These are phyloP conservation scores for Sphaerulina vaccinii DNA, from an alignment of 2,329 filamentous ascomycete genomes.

Conservation along the genomic window DNA sequence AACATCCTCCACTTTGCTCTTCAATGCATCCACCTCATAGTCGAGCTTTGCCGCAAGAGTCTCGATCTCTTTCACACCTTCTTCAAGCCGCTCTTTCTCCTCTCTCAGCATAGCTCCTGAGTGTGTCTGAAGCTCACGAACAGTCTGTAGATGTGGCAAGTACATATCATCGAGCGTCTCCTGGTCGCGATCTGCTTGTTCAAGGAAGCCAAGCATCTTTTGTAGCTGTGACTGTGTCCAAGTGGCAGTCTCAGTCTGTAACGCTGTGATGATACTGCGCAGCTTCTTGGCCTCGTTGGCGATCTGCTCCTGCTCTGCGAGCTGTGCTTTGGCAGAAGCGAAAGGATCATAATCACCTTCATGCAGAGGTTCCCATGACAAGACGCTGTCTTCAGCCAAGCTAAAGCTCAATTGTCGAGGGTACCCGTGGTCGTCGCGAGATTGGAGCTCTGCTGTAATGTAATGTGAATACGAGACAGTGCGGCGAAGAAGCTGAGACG, in stretches of 20 bases:
- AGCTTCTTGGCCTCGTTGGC: conserved; percentile 59
- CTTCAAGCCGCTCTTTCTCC: conserved; percentile 67
- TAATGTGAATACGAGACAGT: conserved; percentile 52
- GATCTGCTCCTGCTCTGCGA: conserved; percentile 33
- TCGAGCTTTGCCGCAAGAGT: conserved; percentile 80
- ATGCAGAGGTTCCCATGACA: conserved; percentile 56
- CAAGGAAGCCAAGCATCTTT: conserved; percentile 55
- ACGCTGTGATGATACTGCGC: conserved; percentile 51
- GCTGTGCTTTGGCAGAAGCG: conserved; percentile 25
- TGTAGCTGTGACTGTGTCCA: conserved; percentile 63
- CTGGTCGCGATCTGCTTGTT: conserved; percentile 61
- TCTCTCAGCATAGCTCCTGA: conserved; percentile 68
- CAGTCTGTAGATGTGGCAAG: conserved; percentile 67
- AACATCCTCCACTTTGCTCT: conserved; percentile 78
- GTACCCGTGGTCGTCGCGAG: conserved; percentile 57
- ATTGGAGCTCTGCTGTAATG: conserved; percentile 19
- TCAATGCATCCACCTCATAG: conserved; percentile 82
- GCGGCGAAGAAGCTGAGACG: conserved; percentile 57
- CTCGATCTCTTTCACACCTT: conserved; percentile 76
- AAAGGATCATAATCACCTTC: conserved; percentile 36
- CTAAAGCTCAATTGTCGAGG: conserved; percentile 73
- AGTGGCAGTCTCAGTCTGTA: conserved; percentile 41
- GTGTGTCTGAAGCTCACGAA: conserved; percentile 64
- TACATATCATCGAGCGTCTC: conserved; percentile 67
- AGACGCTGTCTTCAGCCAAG: conserved; percentile 70